phyloP scores from a whole-genome alignment of 2,329 filamentous ascomycete genomes.

The Ophiocordyceps robertsii region DNA sequence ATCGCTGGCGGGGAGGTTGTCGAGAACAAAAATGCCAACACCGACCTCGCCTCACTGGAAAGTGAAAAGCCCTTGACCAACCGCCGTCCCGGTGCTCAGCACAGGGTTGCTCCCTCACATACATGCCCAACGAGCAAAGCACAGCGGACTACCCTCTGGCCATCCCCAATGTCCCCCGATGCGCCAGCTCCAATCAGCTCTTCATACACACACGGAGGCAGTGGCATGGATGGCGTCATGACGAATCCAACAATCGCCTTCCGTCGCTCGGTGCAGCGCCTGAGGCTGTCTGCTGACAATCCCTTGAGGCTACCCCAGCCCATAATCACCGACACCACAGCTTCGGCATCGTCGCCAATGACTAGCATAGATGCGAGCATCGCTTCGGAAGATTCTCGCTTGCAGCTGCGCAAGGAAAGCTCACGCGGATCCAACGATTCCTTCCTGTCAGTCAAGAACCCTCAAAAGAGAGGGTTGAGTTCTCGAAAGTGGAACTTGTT shows the following conservation, averaged over 20 bases:
- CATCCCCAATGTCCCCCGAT: slow-evolving; percentile 20
- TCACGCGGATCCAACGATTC: slow-evolving; percentile 16
- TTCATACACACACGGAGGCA: slow-evolving; percentile 38
- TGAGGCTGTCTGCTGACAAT: slow-evolving; percentile 29
- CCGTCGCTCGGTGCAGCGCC: slow-evolving; percentile 39
- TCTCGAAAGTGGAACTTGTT: slow-evolving; percentile 53
- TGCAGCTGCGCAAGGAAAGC: slow-evolving; percentile 24
- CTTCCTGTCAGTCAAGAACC: slow-evolving; percentile 32
- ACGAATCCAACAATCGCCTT: slow-evolving; percentile 40
- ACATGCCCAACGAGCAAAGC: slow-evolving; percentile 27
- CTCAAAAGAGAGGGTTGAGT: slow-evolving; percentile 39
- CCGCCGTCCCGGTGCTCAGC: slow-evolving; percentile 28
- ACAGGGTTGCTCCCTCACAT: slow-evolving; percentile 23
- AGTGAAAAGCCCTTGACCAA: slow-evolving; percentile 33
- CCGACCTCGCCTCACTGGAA: slow-evolving; percentile 33
- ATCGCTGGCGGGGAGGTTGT: slow-evolving; percentile 51
- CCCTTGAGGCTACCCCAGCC: slow-evolving; percentile 37
- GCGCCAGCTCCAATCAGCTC: background rate
- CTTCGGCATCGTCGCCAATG: slow-evolving; percentile 32
- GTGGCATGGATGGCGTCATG: slow-evolving; percentile 34
- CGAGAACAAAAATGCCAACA: slow-evolving; percentile 43
- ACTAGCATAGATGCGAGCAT: slow-evolving; percentile 44
- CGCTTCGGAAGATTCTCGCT: slow-evolving; percentile 41
- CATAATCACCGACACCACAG: slow-evolving; percentile 29
- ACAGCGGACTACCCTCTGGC: slow-evolving; percentile 34